These are phyloP conservation scores for Pyrrhoderma lamaoense DNA, from an alignment of 1,284 basidiomycete species.

Conservation along the genomic window DNA sequence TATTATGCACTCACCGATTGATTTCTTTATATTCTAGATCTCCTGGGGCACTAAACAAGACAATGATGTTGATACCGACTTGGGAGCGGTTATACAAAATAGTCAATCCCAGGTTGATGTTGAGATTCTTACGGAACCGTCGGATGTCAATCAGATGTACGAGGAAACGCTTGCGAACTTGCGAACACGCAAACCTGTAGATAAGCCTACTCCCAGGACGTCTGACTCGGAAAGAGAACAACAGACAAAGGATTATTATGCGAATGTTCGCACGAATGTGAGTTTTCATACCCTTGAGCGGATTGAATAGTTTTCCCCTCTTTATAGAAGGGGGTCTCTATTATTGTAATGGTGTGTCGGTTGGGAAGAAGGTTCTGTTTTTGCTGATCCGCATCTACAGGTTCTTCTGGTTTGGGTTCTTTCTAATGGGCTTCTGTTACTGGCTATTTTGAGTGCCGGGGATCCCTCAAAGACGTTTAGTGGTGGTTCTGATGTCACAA, in stretches of 20 bases:
- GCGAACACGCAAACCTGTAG: conserved; percentile 55
- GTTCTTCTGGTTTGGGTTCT: conserved; percentile 80
- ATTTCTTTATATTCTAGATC: conserved; percentile 38
- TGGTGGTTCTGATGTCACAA: conserved; percentile 44
- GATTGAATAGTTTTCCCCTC: not conserved
- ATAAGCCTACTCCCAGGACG: conserved; percentile 15
- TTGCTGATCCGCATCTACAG: conserved; percentile 25
- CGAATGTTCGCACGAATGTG: conserved; percentile 87
- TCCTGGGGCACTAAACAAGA: conserved; percentile 92
- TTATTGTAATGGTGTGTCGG: too few relatives aligned
- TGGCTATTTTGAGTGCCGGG: conserved; percentile 66
- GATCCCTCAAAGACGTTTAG: conserved; percentile 59
- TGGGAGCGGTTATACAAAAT: conserved; percentile 76
- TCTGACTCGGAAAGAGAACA: conserved; percentile 46
- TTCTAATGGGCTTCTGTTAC: conserved; percentile 73
- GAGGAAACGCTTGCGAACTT: conserved; percentile 84
- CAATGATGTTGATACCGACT: conserved; percentile 57
- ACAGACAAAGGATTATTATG: conserved; percentile 81
- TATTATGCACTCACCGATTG: not conserved
- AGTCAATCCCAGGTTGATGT: conserved; percentile 82
- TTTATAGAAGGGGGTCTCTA: too few relatives aligned
- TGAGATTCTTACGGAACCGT: conserved; percentile 78
- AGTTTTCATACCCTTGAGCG: conserved; percentile 21
- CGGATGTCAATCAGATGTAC: conserved; percentile 85
- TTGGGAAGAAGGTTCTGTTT: too few relatives aligned